Percentiles rank a stretch among this genome's conserved stretches.
Conservation (phyloP, 108 stramenopile species). For the Licmophora abbreviata region DNA sequence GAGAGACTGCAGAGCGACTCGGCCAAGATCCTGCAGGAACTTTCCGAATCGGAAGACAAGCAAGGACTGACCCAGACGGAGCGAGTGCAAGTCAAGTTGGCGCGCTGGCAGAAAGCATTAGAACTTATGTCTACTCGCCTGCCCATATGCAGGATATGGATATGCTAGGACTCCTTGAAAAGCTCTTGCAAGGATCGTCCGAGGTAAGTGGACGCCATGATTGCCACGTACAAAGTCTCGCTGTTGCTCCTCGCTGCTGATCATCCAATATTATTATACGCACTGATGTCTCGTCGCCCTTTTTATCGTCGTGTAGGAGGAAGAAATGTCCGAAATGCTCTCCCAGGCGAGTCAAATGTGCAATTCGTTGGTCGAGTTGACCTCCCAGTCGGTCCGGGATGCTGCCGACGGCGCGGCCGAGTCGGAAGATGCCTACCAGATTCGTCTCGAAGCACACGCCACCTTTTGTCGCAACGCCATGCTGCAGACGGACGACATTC, state of each 20-base stretch:
- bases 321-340: slow-evolving; percentile 61
- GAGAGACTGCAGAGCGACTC: slow-evolving; percentile 25
- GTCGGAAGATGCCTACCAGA: slow-evolving; percentile 60
- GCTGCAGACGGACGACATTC: slow-evolving; percentile 57
- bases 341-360: slow-evolving; percentile 59
- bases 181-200: slow-evolving; percentile 45
- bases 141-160: slow-evolving; percentile 35
- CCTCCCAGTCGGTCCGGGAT: slow-evolving; percentile 47
- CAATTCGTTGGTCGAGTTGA: slow-evolving; percentile 48
- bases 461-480: slow-evolving; percentile 53
- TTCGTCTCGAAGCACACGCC: slow-evolving; percentile 71
- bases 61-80: slow-evolving; percentile 49
- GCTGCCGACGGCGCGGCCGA: slow-evolving; percentile 51
- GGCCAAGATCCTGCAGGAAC: slow-evolving; percentile 23
- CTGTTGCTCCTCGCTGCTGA: background rate
- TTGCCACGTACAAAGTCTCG: background rate
- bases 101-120: slow-evolving; percentile 68
- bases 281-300: background rate
- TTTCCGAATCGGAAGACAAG: slow-evolving; percentile 8
- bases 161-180: slow-evolving; percentile 51
- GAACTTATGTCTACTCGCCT: slow-evolving; percentile 72
- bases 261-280: background rate
- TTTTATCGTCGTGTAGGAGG: slow-evolving; percentile 30
- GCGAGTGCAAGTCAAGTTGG: slow-evolving; percentile 42
- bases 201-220: slow-evolving; percentile 50